phyloP scores from a whole-genome alignment of 306 rosid species.

The Pyrus bretschneideri region DNA sequence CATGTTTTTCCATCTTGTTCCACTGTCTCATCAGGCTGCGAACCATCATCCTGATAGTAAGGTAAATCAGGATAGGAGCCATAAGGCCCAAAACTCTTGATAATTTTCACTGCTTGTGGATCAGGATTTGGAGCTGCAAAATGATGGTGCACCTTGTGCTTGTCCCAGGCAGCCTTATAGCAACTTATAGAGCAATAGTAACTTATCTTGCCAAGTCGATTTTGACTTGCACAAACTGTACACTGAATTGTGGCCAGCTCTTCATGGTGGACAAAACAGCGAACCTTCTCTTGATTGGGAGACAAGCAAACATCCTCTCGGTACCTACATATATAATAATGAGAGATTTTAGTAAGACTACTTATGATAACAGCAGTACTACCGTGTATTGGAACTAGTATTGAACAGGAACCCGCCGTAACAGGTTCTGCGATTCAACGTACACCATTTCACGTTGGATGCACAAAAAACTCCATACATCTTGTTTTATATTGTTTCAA shows the following conservation, averaged over 20 bases:
- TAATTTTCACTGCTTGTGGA: background rate
- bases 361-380: background rate
- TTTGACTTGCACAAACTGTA: conserved; percentile 5
- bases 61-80: background rate
- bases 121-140: background rate
- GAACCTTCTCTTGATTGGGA: background rate
- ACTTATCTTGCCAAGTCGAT: conserved; percentile 9
- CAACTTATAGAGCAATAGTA: conserved; percentile 18
- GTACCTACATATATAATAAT: conserved; percentile 6
- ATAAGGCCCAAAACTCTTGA: conserved; percentile 17
- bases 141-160: conserved; percentile 10
- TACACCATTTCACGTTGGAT: background rate
- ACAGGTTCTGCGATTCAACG: background rate
- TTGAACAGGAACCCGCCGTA: background rate
- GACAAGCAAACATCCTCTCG: background rate
- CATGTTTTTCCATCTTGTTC: conserved; percentile 8
- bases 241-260: conserved; percentile 13
- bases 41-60: background rate
- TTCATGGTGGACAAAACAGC: conserved; percentile 16
- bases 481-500: no score
- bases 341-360: background rate
- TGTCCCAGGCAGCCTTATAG: conserved; percentile 9
- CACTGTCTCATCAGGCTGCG: background rate
- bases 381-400: background rate
- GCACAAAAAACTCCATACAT: background rate